These are phyloP conservation scores for Candida maltosa DNA, from an alignment of 805 yeast species.

Conservation along the genomic window DNA sequence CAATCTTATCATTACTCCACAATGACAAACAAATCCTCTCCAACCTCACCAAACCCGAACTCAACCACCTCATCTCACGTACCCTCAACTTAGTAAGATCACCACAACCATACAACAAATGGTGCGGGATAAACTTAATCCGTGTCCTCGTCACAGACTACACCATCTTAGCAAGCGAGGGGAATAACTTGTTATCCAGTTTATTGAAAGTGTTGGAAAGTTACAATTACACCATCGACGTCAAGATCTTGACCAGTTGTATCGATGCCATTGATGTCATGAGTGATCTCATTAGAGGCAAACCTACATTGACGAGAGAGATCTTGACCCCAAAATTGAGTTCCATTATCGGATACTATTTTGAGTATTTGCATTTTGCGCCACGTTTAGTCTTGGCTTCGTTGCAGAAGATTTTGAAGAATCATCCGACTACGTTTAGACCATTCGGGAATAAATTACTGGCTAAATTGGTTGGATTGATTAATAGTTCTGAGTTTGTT, in stretches of 20 bases:
- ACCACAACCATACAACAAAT: slow-evolving; percentile 38
- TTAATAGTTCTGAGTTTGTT: slow-evolving; percentile 31
- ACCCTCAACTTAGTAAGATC: slow-evolving; percentile 27
- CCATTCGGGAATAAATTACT: slow-evolving; percentile 70
- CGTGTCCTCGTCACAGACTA: slow-evolving; percentile 40
- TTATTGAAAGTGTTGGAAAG: slow-evolving; percentile 38
- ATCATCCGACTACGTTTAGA: slow-evolving; percentile 76
- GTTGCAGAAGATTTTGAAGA: slow-evolving; percentile 38
- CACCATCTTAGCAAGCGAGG: slow-evolving; percentile 38
- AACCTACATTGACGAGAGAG: slow-evolving; percentile 82
- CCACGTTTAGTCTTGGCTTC: slow-evolving; percentile 34
- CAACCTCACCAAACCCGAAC: slow-evolving; percentile 46
- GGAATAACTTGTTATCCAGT: slow-evolving; percentile 34
- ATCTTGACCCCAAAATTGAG: slow-evolving; percentile 76
- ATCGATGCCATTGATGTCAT: slow-evolving; percentile 40
- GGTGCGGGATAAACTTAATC: slow-evolving; percentile 59
- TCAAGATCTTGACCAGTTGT: slow-evolving; percentile 30
- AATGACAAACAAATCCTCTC: slow-evolving; percentile 27
- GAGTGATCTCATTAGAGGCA: slow-evolving; percentile 60
- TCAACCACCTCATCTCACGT: slow-evolving; percentile 47
- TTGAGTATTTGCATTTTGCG: slow-evolving; percentile 35
- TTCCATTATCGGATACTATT: slow-evolving; percentile 50
- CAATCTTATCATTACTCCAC: slow-evolving; percentile 29
- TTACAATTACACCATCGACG: slow-evolving; percentile 29
- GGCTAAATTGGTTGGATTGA: slow-evolving; percentile 34